Evolutionary conservation across 2,329 filamentous ascomycete species (phyloP).

Genomic region (Cryphonectria naterciae): DNA sequence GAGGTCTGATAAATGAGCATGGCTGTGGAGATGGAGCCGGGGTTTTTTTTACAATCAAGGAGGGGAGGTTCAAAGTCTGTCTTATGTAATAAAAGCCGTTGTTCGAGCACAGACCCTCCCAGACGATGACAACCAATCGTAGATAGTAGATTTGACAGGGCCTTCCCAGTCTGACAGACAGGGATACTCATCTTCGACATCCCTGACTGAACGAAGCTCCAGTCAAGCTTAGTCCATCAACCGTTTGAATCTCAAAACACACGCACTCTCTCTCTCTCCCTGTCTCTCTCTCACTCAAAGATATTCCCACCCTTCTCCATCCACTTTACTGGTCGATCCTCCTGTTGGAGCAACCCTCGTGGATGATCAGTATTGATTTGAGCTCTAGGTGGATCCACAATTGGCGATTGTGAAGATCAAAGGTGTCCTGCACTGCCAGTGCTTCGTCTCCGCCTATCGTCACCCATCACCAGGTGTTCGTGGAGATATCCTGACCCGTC

Average conservation of each 20-base stretch:
- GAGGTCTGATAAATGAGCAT: conserved; percentile 6
- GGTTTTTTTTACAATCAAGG: not conserved
- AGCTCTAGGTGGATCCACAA: not conserved
- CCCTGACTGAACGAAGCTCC: not conserved
- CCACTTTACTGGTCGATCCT: not conserved
- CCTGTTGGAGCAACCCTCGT: not conserved
- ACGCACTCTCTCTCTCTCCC: not conserved
- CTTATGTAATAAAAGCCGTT: not conserved
- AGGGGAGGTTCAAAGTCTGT: not conserved
- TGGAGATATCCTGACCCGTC: not conserved
- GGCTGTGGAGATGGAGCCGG: not conserved
- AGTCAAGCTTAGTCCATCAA: not conserved
- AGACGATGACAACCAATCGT: not conserved
- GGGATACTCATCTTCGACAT: not conserved
- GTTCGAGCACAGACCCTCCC: not conserved
- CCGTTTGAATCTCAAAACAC: not conserved
- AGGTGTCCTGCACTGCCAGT: not conserved
- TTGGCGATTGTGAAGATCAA: not conserved
- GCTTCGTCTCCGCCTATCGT: not conserved
- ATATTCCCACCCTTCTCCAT: not conserved
- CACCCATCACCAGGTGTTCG: not conserved
- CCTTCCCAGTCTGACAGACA: not conserved
- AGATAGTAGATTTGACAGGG: not conserved
- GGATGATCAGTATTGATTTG: not conserved
- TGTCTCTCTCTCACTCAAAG: not conserved